Base-by-base conservation (phyloP, 768 basidiomycete genomes). In the Leccinum boreale region DNA sequence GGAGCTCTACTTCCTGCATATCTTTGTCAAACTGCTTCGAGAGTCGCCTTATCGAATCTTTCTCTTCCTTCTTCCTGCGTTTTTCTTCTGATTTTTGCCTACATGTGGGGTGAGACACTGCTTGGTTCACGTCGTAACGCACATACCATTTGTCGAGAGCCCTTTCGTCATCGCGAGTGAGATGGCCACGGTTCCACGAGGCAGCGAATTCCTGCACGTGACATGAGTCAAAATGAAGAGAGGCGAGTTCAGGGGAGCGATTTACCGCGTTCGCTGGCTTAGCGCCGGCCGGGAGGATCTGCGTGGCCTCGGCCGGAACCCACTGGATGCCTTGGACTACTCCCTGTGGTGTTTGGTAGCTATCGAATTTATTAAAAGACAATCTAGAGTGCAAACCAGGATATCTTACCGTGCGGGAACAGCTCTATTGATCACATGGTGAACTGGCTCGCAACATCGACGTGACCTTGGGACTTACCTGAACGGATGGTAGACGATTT, bases 281-380 rank as follows among this genome's bases (percentile, higher is more conserved):
- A 26, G 85, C 85, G 4, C 84, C 86, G 11, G 72, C 51, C 42
- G 89, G 89, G 49, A 85, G 62, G 47, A 85, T 78, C 45, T 79
- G 75, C 0, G 85, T 86, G 1, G 85, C 78, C 63, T 91, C 89
- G n/a, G 81, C 83, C 19, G 88, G 87, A 26, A 90, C 75, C 72
- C 80, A 82, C 57, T 82, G 81, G 53, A 82, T 82, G 14, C 90
- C 90, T 56, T 74, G 79, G 31, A 91, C 83, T 26, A 88, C 62
- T 7, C 89, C 89, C 63, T 77, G 79, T 10, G 84, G 74, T 1
- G 88, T 90, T 64, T 86, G 84, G 74, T 92, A 92, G 66, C 90
- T 91, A 60, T 36, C 46, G 59, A 47, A 48, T 46, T 24, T 6
- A 56, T 64, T 35, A 62, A 58, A 56, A 44, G 39, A 50, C 29